Evolutionary conservation across 2,329 filamentous ascomycete species (phyloP), one percentile per base, ranked within the genome.

Genomic region (Leptodontidium sp.): DNA sequence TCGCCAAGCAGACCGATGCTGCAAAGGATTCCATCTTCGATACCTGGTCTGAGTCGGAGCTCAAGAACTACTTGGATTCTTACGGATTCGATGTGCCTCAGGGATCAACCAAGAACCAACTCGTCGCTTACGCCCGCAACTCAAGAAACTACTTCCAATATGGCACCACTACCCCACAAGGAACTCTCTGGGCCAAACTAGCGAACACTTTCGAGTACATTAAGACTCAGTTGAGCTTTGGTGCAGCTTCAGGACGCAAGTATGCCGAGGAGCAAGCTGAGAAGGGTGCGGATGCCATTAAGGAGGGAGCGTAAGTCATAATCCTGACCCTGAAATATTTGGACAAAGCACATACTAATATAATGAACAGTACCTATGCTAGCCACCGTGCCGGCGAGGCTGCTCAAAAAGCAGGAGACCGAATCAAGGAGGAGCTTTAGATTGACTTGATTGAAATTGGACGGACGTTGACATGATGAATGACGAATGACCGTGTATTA

Each of bases 51-150:
- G 82, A 85, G 61, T 86, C 84, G 50, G 75, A 95, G 32, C 83
- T 96, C 70, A 94, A 95, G 84, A 82, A 87, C 0, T 95, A 94
- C 76, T 86, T 95, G 7, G 92, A 95, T 77, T 91, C 88, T 70
- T 95, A 93, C 72, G 93, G 93, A 47, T 82, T 95, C 50, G 68
- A 72, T 1, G 76, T 76, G 49, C 75, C 74, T 55, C 76, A 79
- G 72, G 77, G 70, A 6, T 76, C 74, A n/a, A 75, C 68, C 40
- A 76, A 74, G 66, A 91, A 94, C 69, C 86, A 93, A 77, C 84
- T 95, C 24, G 87, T 88, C 70, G 91, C 91, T 9, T 84, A 88
- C 68, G 92, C 91, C 17, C 89, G 91, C 73, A 90, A 90, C 78
- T 90, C 94, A 75, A 86, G 88, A 26, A 92, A 90, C 26, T 94